Evolutionary conservation across 768 basidiomycete genomes (phyloP), one percentile per base, ranked within the genome.

Genomic region (Boletus rufocinnamomeus): DNA sequence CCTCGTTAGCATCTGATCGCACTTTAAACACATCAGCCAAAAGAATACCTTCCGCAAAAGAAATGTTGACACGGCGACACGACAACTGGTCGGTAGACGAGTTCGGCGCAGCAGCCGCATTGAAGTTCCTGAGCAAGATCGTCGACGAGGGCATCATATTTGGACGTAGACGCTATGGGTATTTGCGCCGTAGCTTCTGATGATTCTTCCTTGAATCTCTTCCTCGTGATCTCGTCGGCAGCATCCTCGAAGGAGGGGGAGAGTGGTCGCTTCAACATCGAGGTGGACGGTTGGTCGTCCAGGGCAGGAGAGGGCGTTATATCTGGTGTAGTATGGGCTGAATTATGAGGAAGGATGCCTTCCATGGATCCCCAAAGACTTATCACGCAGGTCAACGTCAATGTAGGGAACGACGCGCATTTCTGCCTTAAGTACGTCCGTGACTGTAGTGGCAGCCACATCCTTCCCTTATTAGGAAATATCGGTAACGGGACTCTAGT

Each of bases 31-130:
- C 51, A 43, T 50, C 43, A 9, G 48, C 11, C 16, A 37, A 28
- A 11, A 50, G 64, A 75, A 58, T 73, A 91, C 90, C 91, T 92
- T 72, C 92, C 92, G 67, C 92, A 94, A 69, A 93, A 93, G 79
- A 89, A 92, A 78, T 94, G 92, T 65, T 93, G 89, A 71, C 92
- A 94, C 32, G 92, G 92, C 37, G 82, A 79, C 52, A 94, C 89
- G 30, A 92, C 76, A 17, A 94, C 91, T 3, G 92, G 92, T 59
- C 83, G 79, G 73, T 94, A 92, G 58, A 89, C 86, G 44, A 94
- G 78, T 57, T 84, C 91, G 19, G 89, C 82, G 72, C 92, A 94
- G 69, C 92, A 93, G 23, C 89, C 92, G 64, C 92, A 94, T 63
- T 91, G 87, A 41, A 93, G 80, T 69, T 93, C 91, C 67, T 88